Conservation (phyloP, 768 basidiomycete species). For the Hygrocybe coccinea region DNA sequence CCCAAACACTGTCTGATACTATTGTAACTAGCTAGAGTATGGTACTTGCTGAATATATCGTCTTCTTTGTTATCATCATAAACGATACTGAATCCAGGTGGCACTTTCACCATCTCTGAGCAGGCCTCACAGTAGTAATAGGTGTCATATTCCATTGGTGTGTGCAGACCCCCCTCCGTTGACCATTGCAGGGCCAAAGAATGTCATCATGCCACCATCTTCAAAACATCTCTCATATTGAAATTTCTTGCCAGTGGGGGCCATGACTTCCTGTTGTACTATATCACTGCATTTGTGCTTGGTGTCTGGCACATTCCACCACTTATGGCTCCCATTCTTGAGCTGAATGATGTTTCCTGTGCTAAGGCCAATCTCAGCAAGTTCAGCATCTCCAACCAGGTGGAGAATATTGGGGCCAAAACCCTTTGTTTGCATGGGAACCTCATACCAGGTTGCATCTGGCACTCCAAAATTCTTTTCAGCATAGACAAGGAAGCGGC, state of each 20-base stretch:
- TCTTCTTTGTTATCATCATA: neutral
- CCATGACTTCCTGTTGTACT: neutral
- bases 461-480: constrained; percentile 2
- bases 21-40: too few relatives aligned
- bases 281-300: neutral
- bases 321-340: constrained; percentile 6
- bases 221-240: neutral
- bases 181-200: neutral
- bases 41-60: too few relatives aligned
- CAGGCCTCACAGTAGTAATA: neutral
- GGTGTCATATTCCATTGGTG: neutral
- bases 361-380: neutral
- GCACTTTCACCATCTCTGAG: neutral
- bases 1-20: too few relatives aligned
- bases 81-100: neutral
- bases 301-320: constrained; percentile 13
- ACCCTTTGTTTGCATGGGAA: neutral
- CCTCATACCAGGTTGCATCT: neutral
- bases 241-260: neutral
- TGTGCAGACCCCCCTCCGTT: neutral
- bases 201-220: neutral
- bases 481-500: constrained; percentile 6
- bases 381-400: neutral
- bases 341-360: constrained; percentile 7
- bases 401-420: constrained; percentile 11